A percentile compares a stretch with the other conserved stretches of the same genome.
Conservation (phyloP, 768 basidiomycete species). For the Tylopilus vinaceipallidus region DNA sequence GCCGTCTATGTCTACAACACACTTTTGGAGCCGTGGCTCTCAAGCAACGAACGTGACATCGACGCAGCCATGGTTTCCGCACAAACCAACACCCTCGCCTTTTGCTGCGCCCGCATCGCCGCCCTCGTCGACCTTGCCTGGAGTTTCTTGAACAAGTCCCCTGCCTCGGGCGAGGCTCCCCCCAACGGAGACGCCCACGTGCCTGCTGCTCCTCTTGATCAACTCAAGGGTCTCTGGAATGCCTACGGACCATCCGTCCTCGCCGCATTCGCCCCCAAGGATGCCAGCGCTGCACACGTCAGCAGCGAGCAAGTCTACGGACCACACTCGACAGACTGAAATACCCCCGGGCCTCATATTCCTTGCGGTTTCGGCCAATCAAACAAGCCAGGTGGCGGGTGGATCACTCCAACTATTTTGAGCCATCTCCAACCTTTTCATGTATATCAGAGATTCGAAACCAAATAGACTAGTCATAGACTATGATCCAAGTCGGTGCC, state of each 20-base stretch:
- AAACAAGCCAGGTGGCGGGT: too few species aligned
- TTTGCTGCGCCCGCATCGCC: conserved; percentile 50
- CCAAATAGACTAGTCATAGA: conserved; percentile 5
- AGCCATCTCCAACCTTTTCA: too few species aligned
- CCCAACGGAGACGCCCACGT: conserved; percentile 24
- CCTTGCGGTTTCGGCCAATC: too few species aligned
- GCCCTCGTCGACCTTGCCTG: conserved; percentile 48
- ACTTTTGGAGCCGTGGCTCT: conserved; percentile 61
- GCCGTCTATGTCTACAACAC: conserved; percentile 62
- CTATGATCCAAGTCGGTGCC: conserved; percentile 44
- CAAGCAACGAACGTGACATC: conserved; percentile 55
- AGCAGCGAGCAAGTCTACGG: background rate
- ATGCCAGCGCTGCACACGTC: conserved; percentile 10
- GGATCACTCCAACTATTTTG: too few species aligned
- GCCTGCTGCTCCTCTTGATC: conserved; percentile 25
- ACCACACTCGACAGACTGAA: conserved; percentile 16
- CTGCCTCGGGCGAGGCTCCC: conserved; percentile 23
- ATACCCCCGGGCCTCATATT: background rate
- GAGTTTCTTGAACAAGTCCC: conserved; percentile 41
- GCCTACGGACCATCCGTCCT: conserved; percentile 41
- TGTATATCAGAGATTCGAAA: conserved; percentile 7
- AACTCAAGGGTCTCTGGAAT: conserved; percentile 39
- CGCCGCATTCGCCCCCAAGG: conserved; percentile 26
- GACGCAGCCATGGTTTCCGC: conserved; percentile 57
- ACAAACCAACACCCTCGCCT: conserved; percentile 52